phyloP scores from a whole-genome alignment of 495 filamentous ascomycete species.

The Trypethelium eluteriae region DNA sequence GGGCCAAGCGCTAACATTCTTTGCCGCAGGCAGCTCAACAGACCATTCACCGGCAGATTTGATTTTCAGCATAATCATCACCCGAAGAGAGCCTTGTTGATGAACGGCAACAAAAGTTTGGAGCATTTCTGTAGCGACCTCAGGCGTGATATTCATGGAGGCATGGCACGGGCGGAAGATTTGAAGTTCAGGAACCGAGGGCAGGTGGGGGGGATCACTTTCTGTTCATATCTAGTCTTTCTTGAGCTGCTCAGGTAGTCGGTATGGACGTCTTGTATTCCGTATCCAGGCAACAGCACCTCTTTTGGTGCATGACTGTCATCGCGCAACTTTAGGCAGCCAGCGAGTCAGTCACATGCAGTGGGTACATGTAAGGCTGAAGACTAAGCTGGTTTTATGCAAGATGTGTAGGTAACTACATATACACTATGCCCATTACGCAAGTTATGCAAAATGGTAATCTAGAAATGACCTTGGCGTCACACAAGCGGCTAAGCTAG shows the following conservation, averaged over 20 bases:
- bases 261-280: background rate
- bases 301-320: background rate
- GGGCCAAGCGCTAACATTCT: constrained; percentile 1
- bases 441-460: too few relatives aligned
- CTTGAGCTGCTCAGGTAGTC: background rate
- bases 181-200: background rate
- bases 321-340: background rate
- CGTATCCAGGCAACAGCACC: constrained; percentile 9
- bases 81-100: too few relatives aligned
- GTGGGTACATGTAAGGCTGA: background rate
- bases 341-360: background rate
- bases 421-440: too few relatives aligned
- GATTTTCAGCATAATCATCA: background rate
- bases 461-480: too few relatives aligned
- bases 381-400: background rate
- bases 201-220: background rate
- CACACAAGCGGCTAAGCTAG: too few relatives aligned
- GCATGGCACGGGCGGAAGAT: background rate
- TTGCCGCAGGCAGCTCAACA: background rate
- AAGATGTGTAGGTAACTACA: too few relatives aligned
- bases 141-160: background rate
- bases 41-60: background rate
- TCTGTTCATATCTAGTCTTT: background rate
- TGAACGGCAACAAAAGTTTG: background rate
- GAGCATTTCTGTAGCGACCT: background rate